These are phyloP conservation scores for Dactylellina drechsleri DNA, from an alignment of 2,329 filamentous ascomycete genomes.

Conservation along the genomic window DNA sequence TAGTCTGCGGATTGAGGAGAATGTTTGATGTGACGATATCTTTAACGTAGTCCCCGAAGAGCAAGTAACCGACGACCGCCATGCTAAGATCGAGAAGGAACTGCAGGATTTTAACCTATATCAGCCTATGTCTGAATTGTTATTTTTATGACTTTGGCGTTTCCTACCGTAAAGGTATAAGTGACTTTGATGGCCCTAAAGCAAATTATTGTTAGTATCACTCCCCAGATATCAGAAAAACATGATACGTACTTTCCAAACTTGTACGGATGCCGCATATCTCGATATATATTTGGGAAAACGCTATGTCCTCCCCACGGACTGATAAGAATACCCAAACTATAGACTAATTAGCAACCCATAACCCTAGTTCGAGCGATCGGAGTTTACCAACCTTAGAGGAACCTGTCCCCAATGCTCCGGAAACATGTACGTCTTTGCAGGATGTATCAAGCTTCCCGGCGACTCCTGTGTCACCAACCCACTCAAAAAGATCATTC, in stretches of 20 bases:
- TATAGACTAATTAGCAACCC: constrained; percentile 64
- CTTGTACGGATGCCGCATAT: constrained; percentile 84
- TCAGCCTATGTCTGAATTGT: neutral
- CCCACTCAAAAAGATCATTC: constrained; percentile 85
- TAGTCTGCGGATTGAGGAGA: constrained; percentile 64
- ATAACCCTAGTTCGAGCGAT: neutral
- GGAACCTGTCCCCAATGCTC: constrained; percentile 86
- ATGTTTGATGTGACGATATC: constrained; percentile 80
- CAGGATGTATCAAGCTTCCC: constrained; percentile 84
- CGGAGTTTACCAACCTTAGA: constrained; percentile 69
- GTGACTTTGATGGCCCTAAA: constrained; percentile 75
- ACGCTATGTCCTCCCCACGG: constrained; percentile 77
- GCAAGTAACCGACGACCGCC: constrained; percentile 84
- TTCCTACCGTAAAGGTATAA: constrained; percentile 81
- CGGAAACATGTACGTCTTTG: constrained; percentile 82
- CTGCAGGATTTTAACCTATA: constrained; percentile 61
- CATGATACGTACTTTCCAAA: constrained; percentile 66
- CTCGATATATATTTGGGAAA: constrained; percentile 85
- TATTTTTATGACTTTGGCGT: neutral
- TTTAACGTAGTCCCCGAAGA: constrained; percentile 89
- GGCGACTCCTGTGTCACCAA: constrained; percentile 80
- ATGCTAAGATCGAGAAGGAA: constrained; percentile 83
- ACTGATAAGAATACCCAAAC: constrained; percentile 67
- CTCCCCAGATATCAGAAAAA: neutral
- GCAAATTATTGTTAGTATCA: constrained; percentile 57